Evolutionary conservation across 2,329 filamentous ascomycete species (phyloP), one percentile per base, ranked within the genome.

Genomic region (Aspergillus glaucus): DNA sequence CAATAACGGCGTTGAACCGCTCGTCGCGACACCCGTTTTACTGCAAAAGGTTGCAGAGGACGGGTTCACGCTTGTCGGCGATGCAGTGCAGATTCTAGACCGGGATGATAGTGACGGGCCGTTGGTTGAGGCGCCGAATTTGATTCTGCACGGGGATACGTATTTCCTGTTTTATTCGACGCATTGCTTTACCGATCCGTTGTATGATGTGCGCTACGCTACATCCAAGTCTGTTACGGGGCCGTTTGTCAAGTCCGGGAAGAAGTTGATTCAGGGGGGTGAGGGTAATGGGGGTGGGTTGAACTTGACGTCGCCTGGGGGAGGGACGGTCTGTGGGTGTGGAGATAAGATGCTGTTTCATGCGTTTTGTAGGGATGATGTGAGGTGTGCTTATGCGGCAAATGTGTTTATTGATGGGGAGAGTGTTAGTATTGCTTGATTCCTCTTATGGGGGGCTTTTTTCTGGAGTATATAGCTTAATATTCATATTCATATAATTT

Each of bases 121-220:
- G 3, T 67, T 85, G 1, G 74, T 85, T 19, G 82, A 86, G 64
- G 83, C 82, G 14, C 83, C 83, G 0, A 74, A 73, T 48, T 56
- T 85, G 17, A 65, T 80, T 10, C 51, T 65, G 9, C 67, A 69
- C 3, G 58, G 55, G 0, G 70, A 73, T 15, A 68, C 71, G 12
- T 85, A 85, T 59, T 73, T 81, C 45, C 66, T 86, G 40, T 84
- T 85, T 62, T 86, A 79, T 65, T 82, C 78, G 57, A 79, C 76
- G 39, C 77, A 82, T 48, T 83, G 80, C 64, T 85, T 72, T 63
- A 74, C 73, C 1, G 72, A 75, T 22, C 62, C 74, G 2, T 59
- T 60, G 34, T 85, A 85, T 63, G 78, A 83, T 56, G 72, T 82
- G n/a, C 75, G 76, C 47, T 85, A 81, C 58, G 81, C 82, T 2